Conservation (phyloP, 2,329 filamentous ascomycete genomes). For the Penicillium oxalicum region DNA sequence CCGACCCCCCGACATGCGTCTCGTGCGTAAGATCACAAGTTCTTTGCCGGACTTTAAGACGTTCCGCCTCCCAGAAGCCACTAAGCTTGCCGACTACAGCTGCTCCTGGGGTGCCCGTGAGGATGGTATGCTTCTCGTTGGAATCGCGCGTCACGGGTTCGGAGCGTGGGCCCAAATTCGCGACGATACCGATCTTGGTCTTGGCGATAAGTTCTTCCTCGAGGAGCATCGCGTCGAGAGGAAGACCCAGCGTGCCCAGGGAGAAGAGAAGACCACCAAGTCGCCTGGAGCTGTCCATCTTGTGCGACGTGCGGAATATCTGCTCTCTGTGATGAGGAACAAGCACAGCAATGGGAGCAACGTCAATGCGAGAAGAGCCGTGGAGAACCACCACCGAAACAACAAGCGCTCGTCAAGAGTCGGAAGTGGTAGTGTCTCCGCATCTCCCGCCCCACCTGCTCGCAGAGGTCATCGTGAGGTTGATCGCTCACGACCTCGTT, state of each 20-base stretch:
- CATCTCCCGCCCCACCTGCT: slow-evolving; percentile 41
- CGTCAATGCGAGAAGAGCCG: slow-evolving; percentile 65
- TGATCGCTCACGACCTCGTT: slow-evolving; percentile 39
- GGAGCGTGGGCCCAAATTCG: slow-evolving; percentile 93
- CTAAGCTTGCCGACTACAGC: slow-evolving; percentile 84
- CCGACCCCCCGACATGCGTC: slow-evolving; percentile 78
- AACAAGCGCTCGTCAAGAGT: slow-evolving; percentile 63
- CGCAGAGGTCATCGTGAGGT: slow-evolving; percentile 40
- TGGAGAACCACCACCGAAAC: slow-evolving; percentile 91
- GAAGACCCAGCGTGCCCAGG: slow-evolving; percentile 77
- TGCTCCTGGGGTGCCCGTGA: slow-evolving; percentile 89
- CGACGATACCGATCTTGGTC: slow-evolving; percentile 78
- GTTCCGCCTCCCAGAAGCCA: slow-evolving; percentile 85
- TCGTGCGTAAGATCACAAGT: slow-evolving; percentile 69
- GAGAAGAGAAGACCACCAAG: slow-evolving; percentile 55
- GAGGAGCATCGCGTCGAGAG: slow-evolving; percentile 98
- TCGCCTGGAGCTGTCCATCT: slow-evolving; percentile 96
- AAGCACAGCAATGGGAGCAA: slow-evolving; percentile 62
- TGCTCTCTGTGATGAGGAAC: slow-evolving; percentile 89
- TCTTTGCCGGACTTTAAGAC: slow-evolving; percentile 61
- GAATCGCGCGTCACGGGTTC: slow-evolving; percentile 88
- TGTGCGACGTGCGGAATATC: slow-evolving; percentile 87
- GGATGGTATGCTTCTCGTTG: slow-evolving; percentile 93
- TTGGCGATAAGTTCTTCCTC: slow-evolving; percentile 87
- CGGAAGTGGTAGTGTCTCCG: slow-evolving; percentile 37